Percentiles rank a stretch among this genome's conserved stretches.
phyloP scores from a whole-genome alignment of 176 grass and related monocot species.

The Lolium multiflorum region DNA sequence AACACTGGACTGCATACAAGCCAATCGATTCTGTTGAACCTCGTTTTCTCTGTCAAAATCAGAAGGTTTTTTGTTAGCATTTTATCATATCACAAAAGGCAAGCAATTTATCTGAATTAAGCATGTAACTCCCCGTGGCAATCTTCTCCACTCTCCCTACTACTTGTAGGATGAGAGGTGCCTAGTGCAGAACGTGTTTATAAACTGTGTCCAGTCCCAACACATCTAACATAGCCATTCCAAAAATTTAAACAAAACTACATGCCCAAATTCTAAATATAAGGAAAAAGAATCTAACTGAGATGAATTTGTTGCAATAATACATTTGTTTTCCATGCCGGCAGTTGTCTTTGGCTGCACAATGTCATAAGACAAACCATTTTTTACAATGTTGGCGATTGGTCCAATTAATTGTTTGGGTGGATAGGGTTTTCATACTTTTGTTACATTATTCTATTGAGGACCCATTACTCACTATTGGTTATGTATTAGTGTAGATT shows the following conservation, averaged over 20 bases:
- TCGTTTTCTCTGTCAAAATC: conserved; percentile 54
- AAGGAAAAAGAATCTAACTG: not conserved
- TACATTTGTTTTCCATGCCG: not conserved
- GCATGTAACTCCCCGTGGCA: not conserved
- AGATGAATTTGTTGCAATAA: conserved; percentile 9
- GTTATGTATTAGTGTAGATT: not conserved
- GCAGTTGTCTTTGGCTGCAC: conserved; percentile 7
- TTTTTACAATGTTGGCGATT: not conserved
- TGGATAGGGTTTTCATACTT: not conserved
- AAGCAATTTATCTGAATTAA: conserved; percentile 1
- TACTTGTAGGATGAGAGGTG: not conserved
- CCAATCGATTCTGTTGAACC: conserved; percentile 59
- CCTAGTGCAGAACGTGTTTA: conserved; percentile 14
- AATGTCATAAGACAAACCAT: conserved; percentile 22
- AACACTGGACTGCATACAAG: conserved; percentile 83
- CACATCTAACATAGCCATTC: conserved; percentile 13
- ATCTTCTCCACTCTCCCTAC: not conserved
- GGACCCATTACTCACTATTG: not conserved
- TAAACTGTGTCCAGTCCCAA: not conserved
- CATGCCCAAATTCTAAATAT: not conserved
- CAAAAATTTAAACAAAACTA: not conserved
- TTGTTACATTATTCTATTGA: not conserved
- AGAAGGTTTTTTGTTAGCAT: conserved; percentile 13
- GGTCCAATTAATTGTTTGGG: not conserved
- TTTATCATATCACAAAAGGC: not conserved